Evolutionary conservation across 352 stramenopile species (phyloP).

Genomic region (Pythium phragmiticola): DNA sequence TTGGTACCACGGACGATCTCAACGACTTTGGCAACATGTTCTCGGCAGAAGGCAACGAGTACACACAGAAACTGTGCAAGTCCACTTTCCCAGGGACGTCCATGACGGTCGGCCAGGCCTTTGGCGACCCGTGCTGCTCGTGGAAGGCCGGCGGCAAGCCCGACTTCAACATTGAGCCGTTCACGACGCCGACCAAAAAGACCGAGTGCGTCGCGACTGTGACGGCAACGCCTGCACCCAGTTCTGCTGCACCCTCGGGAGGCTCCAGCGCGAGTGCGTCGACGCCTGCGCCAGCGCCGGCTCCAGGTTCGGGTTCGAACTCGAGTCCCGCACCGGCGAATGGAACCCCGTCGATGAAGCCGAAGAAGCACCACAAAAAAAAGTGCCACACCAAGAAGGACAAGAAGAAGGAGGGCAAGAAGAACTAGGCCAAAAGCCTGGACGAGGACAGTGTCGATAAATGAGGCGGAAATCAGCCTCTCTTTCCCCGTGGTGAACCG

Average conservation of each 20-base stretch:
- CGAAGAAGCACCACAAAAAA: no score
- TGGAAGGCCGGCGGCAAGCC: constrained; percentile 32
- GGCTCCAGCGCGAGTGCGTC: neutral
- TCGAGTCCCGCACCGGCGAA: no score
- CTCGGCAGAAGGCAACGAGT: constrained; percentile 27
- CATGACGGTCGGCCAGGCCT: constrained; percentile 51
- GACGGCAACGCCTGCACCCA: neutral
- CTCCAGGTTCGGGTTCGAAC: neutral
- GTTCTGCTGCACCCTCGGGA: neutral
- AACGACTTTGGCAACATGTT: constrained; percentile 39
- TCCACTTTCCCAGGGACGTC: constrained; percentile 33
- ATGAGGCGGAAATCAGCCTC: no score
- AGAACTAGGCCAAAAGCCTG: no score
- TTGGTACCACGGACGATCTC: constrained; percentile 27
- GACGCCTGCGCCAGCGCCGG: neutral
- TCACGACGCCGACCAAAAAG: neutral
- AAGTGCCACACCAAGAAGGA: no score
- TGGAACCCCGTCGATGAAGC: no score
- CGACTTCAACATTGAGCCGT: constrained; percentile 14
- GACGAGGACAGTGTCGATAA: no score
- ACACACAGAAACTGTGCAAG: constrained; percentile 33
- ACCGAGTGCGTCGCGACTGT: neutral
- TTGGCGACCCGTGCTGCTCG: constrained; percentile 54
- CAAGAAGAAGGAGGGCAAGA: no score
- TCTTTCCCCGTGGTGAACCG: no score